A percentile compares a stretch with the other conserved stretches of the same genome.
phyloP scores from a whole-genome alignment of 768 basidiomycete species.

The Lactarius evosmus region DNA sequence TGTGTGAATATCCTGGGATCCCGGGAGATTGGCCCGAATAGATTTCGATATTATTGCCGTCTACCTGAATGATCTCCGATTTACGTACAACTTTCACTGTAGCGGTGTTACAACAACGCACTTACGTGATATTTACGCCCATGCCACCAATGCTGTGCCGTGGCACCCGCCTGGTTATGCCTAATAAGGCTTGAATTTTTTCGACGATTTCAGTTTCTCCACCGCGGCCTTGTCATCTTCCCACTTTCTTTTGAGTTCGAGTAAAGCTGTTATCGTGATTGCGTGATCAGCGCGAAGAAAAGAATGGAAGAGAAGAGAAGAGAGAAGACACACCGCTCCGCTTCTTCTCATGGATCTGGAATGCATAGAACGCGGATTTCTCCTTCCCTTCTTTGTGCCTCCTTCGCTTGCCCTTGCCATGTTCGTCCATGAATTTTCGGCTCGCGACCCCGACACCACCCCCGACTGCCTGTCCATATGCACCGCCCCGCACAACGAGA shows the following conservation, averaged over 20 bases:
- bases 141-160: not conserved
- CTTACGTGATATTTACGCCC: not conserved
- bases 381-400: conserved; percentile 64
- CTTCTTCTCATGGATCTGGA: conserved; percentile 89
- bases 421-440: conserved; percentile 50
- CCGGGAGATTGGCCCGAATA: not conserved
- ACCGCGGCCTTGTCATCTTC: conserved; percentile 87
- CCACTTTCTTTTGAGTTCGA: conserved; percentile 71
- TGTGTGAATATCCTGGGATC: not conserved
- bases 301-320: conserved; percentile 12
- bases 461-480: conserved; percentile 83
- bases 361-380: conserved; percentile 72
- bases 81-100: too few species aligned
- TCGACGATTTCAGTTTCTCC: conserved; percentile 71
- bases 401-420: conserved; percentile 42
- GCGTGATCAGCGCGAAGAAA: not conserved
- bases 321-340: conserved; percentile 55
- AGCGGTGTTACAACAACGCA: too few species aligned
- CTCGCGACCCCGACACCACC: conserved; percentile 68
- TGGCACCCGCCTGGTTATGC: not conserved
- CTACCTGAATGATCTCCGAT: too few species aligned
- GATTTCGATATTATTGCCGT: not conserved
- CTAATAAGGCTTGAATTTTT: conserved; percentile 85
- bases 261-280: conserved; percentile 41
- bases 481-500: conserved; percentile 87